Percentiles rank a stretch among this genome's conserved stretches.
Evolutionary conservation across 2,329 filamentous ascomycete species (phyloP).

Genomic region (Colletotrichum sp.): DNA sequence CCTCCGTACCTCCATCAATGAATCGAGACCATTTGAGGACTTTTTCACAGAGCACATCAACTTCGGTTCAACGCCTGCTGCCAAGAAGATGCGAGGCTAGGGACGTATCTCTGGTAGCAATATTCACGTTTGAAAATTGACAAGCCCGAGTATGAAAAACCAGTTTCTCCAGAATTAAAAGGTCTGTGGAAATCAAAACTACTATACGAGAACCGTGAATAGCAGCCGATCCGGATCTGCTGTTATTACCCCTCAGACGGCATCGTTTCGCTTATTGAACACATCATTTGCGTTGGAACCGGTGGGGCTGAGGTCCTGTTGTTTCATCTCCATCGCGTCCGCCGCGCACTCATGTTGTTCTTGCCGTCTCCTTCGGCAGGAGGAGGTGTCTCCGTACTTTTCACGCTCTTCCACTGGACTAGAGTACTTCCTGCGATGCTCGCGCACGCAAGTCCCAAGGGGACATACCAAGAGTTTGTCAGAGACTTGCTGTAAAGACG

Average conservation of each 20-base stretch:
- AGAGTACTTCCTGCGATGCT: background rate
- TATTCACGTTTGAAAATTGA: background rate
- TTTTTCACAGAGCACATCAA: background rate
- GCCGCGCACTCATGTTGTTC: background rate
- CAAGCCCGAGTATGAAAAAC: rapidly evolving
- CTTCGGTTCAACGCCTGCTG: background rate
- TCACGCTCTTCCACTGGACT: constrained; percentile 4
- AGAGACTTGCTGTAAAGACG: background rate
- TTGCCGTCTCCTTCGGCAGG: background rate
- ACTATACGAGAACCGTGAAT: background rate
- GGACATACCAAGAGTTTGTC: constrained; percentile 3
- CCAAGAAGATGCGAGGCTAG: background rate
- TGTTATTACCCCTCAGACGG: background rate
- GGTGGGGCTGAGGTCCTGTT: background rate
- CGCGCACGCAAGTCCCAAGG: background rate
- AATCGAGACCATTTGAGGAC: rapidly evolving
- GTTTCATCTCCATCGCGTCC: background rate
- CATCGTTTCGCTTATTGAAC: background rate
- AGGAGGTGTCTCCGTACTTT: background rate
- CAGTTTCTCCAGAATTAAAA: background rate
- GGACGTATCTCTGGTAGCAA: background rate
- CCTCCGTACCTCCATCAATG: background rate
- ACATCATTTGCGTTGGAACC: background rate
- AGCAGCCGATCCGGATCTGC: background rate
- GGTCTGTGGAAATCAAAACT: background rate